Conservation (phyloP, 805 yeast species). For the Wickerhamiella parazyma region DNA sequence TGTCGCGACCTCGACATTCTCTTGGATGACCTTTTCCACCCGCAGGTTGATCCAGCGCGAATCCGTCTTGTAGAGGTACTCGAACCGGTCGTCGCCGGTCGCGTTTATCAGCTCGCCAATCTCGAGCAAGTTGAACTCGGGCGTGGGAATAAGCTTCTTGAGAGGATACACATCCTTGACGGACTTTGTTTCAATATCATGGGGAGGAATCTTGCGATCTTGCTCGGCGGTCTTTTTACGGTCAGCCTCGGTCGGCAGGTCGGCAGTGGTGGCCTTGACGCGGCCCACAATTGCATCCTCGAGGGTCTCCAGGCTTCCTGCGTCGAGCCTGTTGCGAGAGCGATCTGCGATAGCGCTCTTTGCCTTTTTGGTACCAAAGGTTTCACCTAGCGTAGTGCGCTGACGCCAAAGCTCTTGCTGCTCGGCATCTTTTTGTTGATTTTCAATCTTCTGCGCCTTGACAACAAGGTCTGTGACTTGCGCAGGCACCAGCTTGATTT, state of each 20-base stretch:
- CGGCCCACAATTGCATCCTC: slow-evolving; percentile 74
- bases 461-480: slow-evolving; percentile 53
- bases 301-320: slow-evolving; percentile 59
- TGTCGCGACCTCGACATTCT: slow-evolving; percentile 33
- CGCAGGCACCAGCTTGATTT: slow-evolving; percentile 49
- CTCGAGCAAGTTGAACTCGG: slow-evolving; percentile 50
- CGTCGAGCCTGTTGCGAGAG: slow-evolving; percentile 75
- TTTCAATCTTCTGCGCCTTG: slow-evolving; percentile 44
- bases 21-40: slow-evolving; percentile 21
- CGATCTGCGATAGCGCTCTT: slow-evolving; percentile 73
- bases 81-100: slow-evolving; percentile 35
- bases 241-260: slow-evolving; percentile 58
- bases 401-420: slow-evolving; percentile 51
- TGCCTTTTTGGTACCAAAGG: slow-evolving; percentile 94
- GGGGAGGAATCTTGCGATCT: slow-evolving; percentile 75
- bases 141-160: slow-evolving; percentile 50
- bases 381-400: slow-evolving; percentile 81
- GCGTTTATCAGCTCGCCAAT: slow-evolving; percentile 46
- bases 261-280: slow-evolving; percentile 54
- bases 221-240: slow-evolving; percentile 42
- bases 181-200: slow-evolving; percentile 62
- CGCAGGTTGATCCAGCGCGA: slow-evolving; percentile 44
- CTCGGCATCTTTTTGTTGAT: slow-evolving; percentile 38
- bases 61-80: slow-evolving; percentile 46
- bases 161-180: slow-evolving; percentile 77